phyloP scores from a whole-genome alignment of 2,329 filamentous ascomycete species.

The Trichoderma afroharzianum region DNA sequence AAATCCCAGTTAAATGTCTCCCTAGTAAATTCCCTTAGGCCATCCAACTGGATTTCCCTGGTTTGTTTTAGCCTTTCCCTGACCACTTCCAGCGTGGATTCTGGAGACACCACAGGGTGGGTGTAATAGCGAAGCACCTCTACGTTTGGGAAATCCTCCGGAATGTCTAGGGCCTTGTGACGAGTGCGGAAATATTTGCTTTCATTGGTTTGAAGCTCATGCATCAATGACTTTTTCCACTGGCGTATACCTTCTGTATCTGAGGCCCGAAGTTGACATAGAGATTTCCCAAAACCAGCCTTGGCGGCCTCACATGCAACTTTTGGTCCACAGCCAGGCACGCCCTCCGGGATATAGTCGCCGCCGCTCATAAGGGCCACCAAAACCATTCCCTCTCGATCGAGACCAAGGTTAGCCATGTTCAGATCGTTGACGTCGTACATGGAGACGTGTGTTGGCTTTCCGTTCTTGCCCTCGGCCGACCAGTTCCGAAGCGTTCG shows the following conservation, averaged over 20 bases:
- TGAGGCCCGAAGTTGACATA: conserved; percentile 62
- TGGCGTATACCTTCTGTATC: conserved; percentile 56
- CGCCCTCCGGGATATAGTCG: conserved; percentile 85
- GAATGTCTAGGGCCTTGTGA: conserved; percentile 71
- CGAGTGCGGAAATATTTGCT: conserved; percentile 73
- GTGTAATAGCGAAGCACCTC: conserved; percentile 84
- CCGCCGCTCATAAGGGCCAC: conserved; percentile 94
- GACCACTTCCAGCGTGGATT: conserved; percentile 38
- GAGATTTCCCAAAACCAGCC: conserved; percentile 76
- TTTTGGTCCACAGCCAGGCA: conserved; percentile 83
- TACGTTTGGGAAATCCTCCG: conserved; percentile 74
- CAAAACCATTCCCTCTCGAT: conserved; percentile 85
- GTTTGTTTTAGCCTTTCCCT: conserved; percentile 25
- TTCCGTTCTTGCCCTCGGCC: conserved; percentile 62
- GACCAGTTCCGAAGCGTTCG: conserved; percentile 80
- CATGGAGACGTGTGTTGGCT: conserved; percentile 82
- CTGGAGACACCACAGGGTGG: conserved; percentile 75
- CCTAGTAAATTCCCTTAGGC: conserved; percentile 68
- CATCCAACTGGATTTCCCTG: conserved; percentile 33
- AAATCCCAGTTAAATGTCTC: conserved; percentile 86
- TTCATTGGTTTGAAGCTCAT: conserved; percentile 80
- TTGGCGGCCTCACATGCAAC: conserved; percentile 84
- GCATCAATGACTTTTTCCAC: conserved; percentile 70
- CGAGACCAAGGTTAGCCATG: conserved; percentile 57
- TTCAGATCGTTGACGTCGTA: conserved; percentile 62